Percentiles rank a stretch among this genome's conserved stretches.
Evolutionary conservation across 352 stramenopile species (phyloP).

Genomic region (Thalassiosira livingstoniorum): DNA sequence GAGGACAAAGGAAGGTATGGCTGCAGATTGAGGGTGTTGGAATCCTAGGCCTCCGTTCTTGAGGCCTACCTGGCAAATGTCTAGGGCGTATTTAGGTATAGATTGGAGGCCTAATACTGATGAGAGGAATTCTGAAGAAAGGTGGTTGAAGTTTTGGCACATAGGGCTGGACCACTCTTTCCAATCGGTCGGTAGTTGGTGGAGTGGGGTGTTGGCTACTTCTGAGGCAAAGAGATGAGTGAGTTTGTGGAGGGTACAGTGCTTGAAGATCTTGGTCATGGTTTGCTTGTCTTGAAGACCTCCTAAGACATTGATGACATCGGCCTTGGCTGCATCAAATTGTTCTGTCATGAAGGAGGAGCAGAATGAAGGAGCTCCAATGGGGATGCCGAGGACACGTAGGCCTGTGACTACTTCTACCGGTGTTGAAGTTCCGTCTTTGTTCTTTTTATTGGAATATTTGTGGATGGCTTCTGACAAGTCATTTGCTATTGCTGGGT

Average conservation of each 20-base stretch:
- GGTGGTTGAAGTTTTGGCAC: not conserved
- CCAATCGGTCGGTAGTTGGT: conserved; percentile 8
- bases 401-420: conserved; percentile 16
- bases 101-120: not conserved
- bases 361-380: conserved; percentile 19
- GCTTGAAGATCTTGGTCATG: conserved; percentile 6
- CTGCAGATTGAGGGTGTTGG: not conserved
- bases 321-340: not conserved
- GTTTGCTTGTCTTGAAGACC: conserved; percentile 15
- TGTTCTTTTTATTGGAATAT: not conserved
- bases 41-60: conserved; percentile 30
- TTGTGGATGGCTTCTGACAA: not conserved
- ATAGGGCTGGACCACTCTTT: conserved; percentile 8
- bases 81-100: not conserved
- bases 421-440: not conserved
- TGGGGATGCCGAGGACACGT: conserved; percentile 18
- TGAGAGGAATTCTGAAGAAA: not conserved
- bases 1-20: conserved; percentile 33
- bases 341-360: conserved; percentile 3
- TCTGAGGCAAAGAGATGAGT: conserved; percentile 28
- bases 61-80: conserved; percentile 12
- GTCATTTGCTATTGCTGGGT: not conserved
- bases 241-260: conserved; percentile 23
- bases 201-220: not conserved
- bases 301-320: not conserved